Evolutionary conservation across 345 rosid genomes (phyloP).

Genomic region (Cardamine chenopodiifolia): DNA sequence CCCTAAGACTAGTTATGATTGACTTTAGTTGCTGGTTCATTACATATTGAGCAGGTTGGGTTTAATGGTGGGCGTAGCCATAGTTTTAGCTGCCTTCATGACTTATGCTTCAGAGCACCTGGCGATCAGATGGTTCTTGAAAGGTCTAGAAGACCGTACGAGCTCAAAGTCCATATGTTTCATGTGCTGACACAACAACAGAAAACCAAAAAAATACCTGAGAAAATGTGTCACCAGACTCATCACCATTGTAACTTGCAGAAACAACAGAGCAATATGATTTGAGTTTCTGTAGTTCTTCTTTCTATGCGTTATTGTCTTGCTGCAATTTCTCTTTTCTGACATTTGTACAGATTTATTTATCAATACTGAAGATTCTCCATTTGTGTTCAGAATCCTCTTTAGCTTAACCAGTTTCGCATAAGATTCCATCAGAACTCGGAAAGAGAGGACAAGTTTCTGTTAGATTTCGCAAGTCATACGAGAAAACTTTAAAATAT

Average conservation of each 20-base stretch:
- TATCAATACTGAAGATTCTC: not conserved
- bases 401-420: not conserved
- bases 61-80: slow-evolving; percentile 76
- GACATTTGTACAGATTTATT: slow-evolving; percentile 33
- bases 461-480: not conserved
- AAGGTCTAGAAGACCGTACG: slow-evolving; percentile 68
- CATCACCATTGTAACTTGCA: slow-evolving; percentile 24
- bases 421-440: not conserved
- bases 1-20: not conserved
- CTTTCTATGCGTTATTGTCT: slow-evolving; percentile 16
- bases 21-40: not conserved
- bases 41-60: slow-evolving; percentile 61
- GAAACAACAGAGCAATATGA: slow-evolving; percentile 3
- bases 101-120: slow-evolving; percentile 89
- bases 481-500: not conserved
- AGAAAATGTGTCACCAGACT: slow-evolving; percentile 8
- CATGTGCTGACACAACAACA: slow-evolving; percentile 45
- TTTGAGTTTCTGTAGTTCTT: not conserved
- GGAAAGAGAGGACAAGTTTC: not conserved
- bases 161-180: slow-evolving; percentile 55
- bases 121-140: slow-evolving; percentile 64
- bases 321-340: not conserved
- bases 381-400: slow-evolving; percentile 5
- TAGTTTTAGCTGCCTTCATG: slow-evolving; percentile 79
- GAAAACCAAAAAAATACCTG: not conserved